Base-by-base conservation (phyloP, 2,329 filamentous ascomycete species). In the Fusarium devonianum region DNA sequence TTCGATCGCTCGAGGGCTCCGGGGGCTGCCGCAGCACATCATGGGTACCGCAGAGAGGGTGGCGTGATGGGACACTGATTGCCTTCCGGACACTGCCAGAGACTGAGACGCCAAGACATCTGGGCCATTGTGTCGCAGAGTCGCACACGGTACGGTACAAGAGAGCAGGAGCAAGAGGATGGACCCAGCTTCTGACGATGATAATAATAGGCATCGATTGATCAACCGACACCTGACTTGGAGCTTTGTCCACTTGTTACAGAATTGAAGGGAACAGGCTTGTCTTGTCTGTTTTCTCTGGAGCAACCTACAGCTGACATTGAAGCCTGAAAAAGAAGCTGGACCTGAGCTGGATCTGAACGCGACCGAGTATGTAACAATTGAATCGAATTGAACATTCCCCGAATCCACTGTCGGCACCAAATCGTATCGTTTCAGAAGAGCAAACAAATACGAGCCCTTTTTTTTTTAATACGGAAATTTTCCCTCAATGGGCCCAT, bases 71-170 rank as follows among this genome's bases (percentile, higher is more conserved):
- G 22, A 30, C 16, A 21, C 35, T 28, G 22, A 26, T 41, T 43
- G 38, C 37, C 22, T 43, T 39, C 23, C 9, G 21, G 16, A 13
- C 8, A 12, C 12, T 22, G 38, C 16, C 9, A 19, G n/a, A n/a
- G n/a, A n/a, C n/a, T n/a, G n/a, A n/a, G n/a, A n/a, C n/a, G n/a
- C n/a, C n/a, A 22, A 6, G 4, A 32, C 14, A 32, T 18, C 35
- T 36, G 51, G 51, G 51, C 56, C 53, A 40, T n/a, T n/a, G n/a
- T n/a, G n/a, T n/a, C n/a, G n/a, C 29, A 42, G 47, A 50, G 36
- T 36, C 46, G 41, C n/a, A 7, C 21, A 17, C 10, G 14, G 37
- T 43, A 28, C 47, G 34, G 42, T 39, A 56, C 44, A 22, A n/a
- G n/a, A n/a, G n/a, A n/a, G n/a, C n/a, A n/a, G n/a, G n/a, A n/a